These are phyloP conservation scores for Pseudocercospora musae DNA, from an alignment of 2,329 filamentous ascomycete genomes.

Conservation along the genomic window DNA sequence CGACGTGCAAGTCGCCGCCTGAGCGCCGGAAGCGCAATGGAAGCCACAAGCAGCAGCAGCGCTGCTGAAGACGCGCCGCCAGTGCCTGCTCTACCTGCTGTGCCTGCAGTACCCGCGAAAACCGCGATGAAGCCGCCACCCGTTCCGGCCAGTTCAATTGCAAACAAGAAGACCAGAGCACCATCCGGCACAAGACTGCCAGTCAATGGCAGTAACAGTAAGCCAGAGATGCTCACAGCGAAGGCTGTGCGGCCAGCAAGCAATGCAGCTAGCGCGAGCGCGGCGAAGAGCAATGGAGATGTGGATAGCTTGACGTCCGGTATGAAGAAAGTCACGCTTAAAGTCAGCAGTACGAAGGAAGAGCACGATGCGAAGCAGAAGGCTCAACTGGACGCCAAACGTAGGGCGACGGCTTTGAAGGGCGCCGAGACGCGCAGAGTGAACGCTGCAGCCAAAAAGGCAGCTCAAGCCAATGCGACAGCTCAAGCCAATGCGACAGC, in stretches of 20 bases:
- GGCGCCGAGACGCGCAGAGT: conserved; percentile 33
- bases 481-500: too few species aligned
- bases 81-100: conserved; percentile 25
- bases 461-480: conserved; percentile 11
- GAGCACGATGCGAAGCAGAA: conserved; percentile 48
- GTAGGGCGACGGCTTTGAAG: conserved; percentile 32
- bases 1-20: conserved; percentile 29
- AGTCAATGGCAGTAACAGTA: conserved; percentile 29
- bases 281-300: conserved; percentile 29
- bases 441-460: conserved; percentile 35
- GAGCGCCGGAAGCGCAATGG: conserved; percentile 33
- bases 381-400: conserved; percentile 46
- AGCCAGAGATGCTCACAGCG: conserved; percentile 29
- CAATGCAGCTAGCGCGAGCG: background rate
- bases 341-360: conserved; percentile 53
- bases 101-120: conserved; percentile 22
- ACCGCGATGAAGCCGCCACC: conserved; percentile 31
- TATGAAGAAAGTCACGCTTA: conserved; percentile 58
- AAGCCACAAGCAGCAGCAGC: conserved; percentile 29
- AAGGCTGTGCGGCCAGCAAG: conserved; percentile 1
- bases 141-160: conserved; percentile 20
- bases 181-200: conserved; percentile 22
- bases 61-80: conserved; percentile 21
- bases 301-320: conserved; percentile 53
- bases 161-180: conserved; percentile 28